Base-by-base conservation (phyloP, 2,329 filamentous ascomycete genomes). In the Monosporascus ibericus region DNA sequence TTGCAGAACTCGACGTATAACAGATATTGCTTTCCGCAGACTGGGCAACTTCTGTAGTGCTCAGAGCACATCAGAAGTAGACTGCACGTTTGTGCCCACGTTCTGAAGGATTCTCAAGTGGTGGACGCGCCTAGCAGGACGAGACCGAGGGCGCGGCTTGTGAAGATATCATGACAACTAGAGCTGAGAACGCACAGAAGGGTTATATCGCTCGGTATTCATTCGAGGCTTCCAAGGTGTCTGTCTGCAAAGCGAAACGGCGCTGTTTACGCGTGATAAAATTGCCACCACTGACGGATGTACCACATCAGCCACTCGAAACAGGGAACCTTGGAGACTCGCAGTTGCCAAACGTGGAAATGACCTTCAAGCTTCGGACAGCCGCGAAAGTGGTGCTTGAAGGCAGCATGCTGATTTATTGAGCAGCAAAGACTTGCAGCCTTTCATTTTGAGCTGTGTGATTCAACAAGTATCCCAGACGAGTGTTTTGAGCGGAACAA, bases 1-100 rank as follows among this genome's bases (percentile, higher is more conserved):
- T 69, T 69, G 62, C 80, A 84, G 60, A 83, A 81, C 60, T 75
- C 72, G 69, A 83, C 75, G 71, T 77, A 82, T 63, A 81, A 66
- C 61, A 83, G 72, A 66, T 82, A 82, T 60, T 74, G 70, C 69
- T 80, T 82, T 72, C 79, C 74, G 73, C 80, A 83, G 63, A 78
- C 79, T 72, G 75, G 76, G 74, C 80, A 83, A 66, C 74, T 69
- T 63, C 76, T 75, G 60, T 70, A 75, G 70, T 81, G 69, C 76
- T 80, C 78, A 67, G 69, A 75, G 74, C 80, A 83, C 80, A 83
- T 83, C 75, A 80, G 81, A 72, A 24, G 36, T 5, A 14, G 20
- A 30, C 42, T 30, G 42, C 20, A 46, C 42, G 11, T 30, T 27
- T 18, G 42, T 46, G 24, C 42, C 42, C 22, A 27, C 24, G 22